Base-by-base conservation (phyloP, 2,329 filamentous ascomycete species). In the Keithomyces neogunnii region DNA sequence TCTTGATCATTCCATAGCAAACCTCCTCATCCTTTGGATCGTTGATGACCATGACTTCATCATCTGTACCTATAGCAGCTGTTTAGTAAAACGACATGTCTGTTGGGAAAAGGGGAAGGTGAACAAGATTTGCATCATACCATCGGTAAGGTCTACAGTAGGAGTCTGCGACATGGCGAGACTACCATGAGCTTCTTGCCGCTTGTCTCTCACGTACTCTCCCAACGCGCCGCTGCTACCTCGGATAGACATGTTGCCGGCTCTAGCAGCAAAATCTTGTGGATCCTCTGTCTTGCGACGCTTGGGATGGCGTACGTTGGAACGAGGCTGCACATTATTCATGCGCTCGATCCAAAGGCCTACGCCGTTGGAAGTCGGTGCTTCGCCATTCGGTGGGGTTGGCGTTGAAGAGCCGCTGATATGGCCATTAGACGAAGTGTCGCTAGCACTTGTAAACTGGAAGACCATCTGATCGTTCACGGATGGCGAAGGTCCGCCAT, bases 1-100 rank as follows among this genome's bases (percentile, higher is more conserved):
- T 78, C 50, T 89, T 83, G 26, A 95, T 69, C 69, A 86, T 86
- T 42, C 89, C 89, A 62, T 88, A 90, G 68, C 89, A 95, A 3
- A 95, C 85, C 61, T 89, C 82, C 62, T 88, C 81, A 26, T 83
- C 77, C 45, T 74, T 78, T 32, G 81, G 75, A 51, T 87, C 78
- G 42, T 77, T 75, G 11, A 83, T 66, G 36, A 82, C 71, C 26
- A 77, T 68, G 3, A 82, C 62, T 8, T 86, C 80, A 30, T 82
- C 79, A 43, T 86, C 84, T 57, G 61, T 62, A 32, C 61, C 61
- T 63, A 32, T 43, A 55, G 75, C 4, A 28, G 19, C 69, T 38
- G 19, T 80, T 73, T 11, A 73, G 53, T 5, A 33, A 48, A 11
- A n/a, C 2, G 10, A 36, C n/a, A 44, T 59, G 31, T 19, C 11